A percentile compares a stretch with the other conserved stretches of the same genome.
Evolutionary conservation across 2,329 filamentous ascomycete genomes (phyloP).

Genomic region (Aspergillus fischeri): DNA sequence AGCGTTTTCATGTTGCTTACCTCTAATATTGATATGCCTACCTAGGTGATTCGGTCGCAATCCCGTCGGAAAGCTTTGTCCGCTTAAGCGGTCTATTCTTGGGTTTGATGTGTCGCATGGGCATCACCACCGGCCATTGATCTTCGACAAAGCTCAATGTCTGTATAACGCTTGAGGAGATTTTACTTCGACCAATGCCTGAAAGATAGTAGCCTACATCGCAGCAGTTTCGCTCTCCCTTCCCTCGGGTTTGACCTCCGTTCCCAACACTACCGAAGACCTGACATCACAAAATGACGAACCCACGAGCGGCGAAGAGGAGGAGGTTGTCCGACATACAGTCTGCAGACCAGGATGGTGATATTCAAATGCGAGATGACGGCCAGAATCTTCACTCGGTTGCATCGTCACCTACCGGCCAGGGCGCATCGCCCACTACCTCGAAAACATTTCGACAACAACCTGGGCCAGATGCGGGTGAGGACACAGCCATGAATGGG

Average conservation of each 20-base stretch:
- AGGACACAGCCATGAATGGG: conserved; percentile 4
- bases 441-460: conserved; percentile 23
- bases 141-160: not conserved
- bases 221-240: not conserved
- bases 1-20: not conserved
- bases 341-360: conserved; percentile 26
- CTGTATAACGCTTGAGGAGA: not conserved
- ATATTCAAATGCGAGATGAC: conserved; percentile 25
- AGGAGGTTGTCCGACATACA: conserved; percentile 31
- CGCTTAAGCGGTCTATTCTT: not conserved
- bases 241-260: not conserved
- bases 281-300: conserved; percentile 23
- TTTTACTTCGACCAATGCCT: not conserved
- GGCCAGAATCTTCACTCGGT: conserved; percentile 11
- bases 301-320: conserved; percentile 33
- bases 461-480: conserved; percentile 8
- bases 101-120: not conserved
- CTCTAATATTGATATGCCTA: not conserved
- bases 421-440: conserved; percentile 11
- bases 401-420: conserved; percentile 13
- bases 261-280: not conserved
- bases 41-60: not conserved
- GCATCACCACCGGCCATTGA: not conserved
- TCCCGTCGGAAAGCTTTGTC: not conserved
- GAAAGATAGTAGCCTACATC: not conserved